phyloP scores from a whole-genome alignment of 2,329 filamentous ascomycete species.

The Blastomyces percursus region DNA sequence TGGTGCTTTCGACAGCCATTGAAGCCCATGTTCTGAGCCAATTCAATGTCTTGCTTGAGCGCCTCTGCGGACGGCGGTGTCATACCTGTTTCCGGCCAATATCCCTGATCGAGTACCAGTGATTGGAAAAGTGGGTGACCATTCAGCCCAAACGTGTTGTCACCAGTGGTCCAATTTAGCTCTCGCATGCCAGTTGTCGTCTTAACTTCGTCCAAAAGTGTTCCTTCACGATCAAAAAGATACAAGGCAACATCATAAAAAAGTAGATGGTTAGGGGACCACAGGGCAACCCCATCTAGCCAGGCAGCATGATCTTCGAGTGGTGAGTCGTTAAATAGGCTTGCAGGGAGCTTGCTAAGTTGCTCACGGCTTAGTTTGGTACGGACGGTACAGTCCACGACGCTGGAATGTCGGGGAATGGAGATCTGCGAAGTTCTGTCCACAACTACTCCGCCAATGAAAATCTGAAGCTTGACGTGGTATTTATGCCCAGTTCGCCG shows the following conservation, averaged over 20 bases:
- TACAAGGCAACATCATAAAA: conserved; percentile 52
- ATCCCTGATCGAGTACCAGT: conserved; percentile 59
- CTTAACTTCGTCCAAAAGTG: conserved; percentile 44
- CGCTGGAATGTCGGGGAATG: conserved; percentile 42
- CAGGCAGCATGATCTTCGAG: conserved; percentile 37
- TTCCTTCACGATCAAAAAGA: conserved; percentile 36
- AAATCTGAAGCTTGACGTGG: conserved; percentile 44
- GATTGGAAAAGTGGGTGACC: conserved; percentile 57
- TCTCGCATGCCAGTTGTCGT: conserved; percentile 53
- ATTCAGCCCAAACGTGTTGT: conserved; percentile 53
- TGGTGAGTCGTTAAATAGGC: not conserved
- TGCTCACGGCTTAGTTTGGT: conserved; percentile 30
- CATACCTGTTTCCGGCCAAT: conserved; percentile 59
- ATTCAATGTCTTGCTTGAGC: conserved; percentile 52
- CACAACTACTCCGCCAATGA: conserved; percentile 41
- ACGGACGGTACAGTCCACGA: conserved; percentile 38
- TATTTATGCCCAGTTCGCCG: conserved; percentile 29
- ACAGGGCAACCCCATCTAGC: conserved; percentile 51
- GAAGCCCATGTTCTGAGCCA: conserved; percentile 54
- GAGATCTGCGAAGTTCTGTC: conserved; percentile 32
- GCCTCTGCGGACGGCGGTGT: conserved; percentile 55
- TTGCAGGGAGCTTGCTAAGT: not conserved
- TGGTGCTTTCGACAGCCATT: conserved; percentile 62
- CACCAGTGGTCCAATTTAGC: conserved; percentile 48
- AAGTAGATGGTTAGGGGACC: conserved; percentile 53